Base-by-base conservation (phyloP, 2,329 filamentous ascomycete genomes). In the Pseudopithomyces maydicus region DNA sequence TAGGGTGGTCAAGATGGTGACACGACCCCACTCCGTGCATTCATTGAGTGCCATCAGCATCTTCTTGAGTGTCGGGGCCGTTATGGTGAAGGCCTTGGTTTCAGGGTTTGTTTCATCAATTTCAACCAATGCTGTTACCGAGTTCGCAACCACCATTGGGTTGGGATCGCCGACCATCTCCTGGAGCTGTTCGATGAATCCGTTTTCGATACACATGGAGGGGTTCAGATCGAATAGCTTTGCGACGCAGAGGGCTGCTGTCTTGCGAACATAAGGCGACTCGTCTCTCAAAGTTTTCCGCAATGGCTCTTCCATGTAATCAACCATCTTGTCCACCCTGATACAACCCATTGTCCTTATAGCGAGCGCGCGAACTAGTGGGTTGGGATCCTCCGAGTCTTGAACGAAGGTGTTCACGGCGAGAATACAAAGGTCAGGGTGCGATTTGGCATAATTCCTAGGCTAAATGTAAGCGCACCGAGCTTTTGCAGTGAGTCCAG, bases 301-400 rank as follows among this genome's bases (percentile, higher is more conserved):
- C 61, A 99, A 79, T 14, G 95, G 95, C 72, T 99, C 95, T 77
- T 98, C 95, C 94, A 99, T 98, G 77, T 99, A 99, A 75, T 99
- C 95, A 64, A 98, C 92, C 92, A 99, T 99, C 79, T 99, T 99
- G 68, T 98, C 95, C 54, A 99, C 95, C 55, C 95, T 84, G 70
- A 99, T 98, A 73, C 95, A 98, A 39, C 95, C 95, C 95, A 99
- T 99, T 33, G 95, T 99, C 69, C 95, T 87, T 76, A 99, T 96
- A 54, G 95, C 95, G 50, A 99, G 84, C 49, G 95, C 95, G 82
- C 95, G 85, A 71, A 99, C 92, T 22, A 99, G 85, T 14, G 95
- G 95, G 73, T 99, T 99, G 42, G 95, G 95, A 72, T 99, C 95
- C 85, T 99, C 95, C 15, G 95, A 95, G 77, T 99, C 95, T 84